Evolutionary conservation across 2,329 filamentous ascomycete genomes (phyloP).

Genomic region (Alternaria angustiovoidea): DNA sequence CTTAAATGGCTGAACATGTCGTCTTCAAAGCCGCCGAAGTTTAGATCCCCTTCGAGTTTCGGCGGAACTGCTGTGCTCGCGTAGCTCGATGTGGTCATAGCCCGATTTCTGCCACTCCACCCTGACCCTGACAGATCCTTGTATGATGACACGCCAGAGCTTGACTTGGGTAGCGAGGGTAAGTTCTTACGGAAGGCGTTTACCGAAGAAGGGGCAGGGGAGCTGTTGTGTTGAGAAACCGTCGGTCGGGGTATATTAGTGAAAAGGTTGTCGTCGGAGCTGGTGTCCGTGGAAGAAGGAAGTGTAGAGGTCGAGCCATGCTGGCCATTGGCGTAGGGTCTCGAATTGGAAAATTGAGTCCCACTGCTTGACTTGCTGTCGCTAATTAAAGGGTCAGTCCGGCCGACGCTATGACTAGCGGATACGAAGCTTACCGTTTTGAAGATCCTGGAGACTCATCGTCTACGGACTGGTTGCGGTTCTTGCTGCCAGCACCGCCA

Average conservation of each 20-base stretch:
- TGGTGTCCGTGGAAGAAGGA: conserved; percentile 51
- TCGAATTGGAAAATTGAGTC: conserved; percentile 44
- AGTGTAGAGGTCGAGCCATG: conserved; percentile 51
- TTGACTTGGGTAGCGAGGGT: conserved; percentile 37
- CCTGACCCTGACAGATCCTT: conserved; percentile 25
- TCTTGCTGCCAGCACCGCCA: conserved; percentile 38
- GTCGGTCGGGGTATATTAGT: conserved; percentile 43
- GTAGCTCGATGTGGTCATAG: conserved; percentile 60
- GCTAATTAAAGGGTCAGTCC: conserved; percentile 43
- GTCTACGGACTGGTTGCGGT: conserved; percentile 46
- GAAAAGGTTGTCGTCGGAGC: conserved; percentile 50
- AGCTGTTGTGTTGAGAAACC: conserved; percentile 40
- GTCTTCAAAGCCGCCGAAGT: conserved; percentile 55
- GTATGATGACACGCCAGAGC: conserved; percentile 30
- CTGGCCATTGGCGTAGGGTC: conserved; percentile 48
- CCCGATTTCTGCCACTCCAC: conserved; percentile 36
- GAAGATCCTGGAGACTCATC: conserved; percentile 47
- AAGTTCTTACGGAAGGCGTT: conserved; percentile 37
- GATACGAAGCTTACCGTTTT: conserved; percentile 44
- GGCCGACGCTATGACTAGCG: conserved; percentile 33
- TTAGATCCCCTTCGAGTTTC: conserved; percentile 55
- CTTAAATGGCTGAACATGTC: conserved; percentile 58
- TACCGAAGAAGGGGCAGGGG: conserved; percentile 35
- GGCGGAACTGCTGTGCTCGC: conserved; percentile 61
- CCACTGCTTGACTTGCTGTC: conserved; percentile 54